Conservation (phyloP, 2,329 filamentous ascomycete genomes). For the Penicillium vulpinum region DNA sequence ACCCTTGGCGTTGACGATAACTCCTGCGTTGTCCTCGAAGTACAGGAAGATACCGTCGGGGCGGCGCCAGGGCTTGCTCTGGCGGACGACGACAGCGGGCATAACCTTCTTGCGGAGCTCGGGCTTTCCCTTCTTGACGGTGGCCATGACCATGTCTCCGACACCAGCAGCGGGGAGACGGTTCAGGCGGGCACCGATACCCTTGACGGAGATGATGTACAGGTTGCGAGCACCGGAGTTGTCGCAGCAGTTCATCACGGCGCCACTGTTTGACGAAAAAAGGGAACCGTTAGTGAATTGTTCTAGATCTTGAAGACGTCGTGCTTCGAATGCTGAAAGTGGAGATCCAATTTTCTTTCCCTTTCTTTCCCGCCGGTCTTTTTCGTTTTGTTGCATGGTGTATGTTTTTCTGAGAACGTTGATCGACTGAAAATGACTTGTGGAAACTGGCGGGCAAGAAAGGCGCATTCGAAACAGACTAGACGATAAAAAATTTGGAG, state of each 20-base stretch:
- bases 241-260: slow-evolving; percentile 99
- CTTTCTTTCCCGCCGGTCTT: slow-evolving; percentile 7
- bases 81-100: slow-evolving; percentile 97
- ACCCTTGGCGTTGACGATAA: slow-evolving; percentile 99
- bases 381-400: background rate
- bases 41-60: slow-evolving; percentile 98
- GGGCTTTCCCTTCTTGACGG: slow-evolving; percentile 99
- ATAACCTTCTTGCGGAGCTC: slow-evolving; percentile 99
- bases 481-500: slow-evolving; percentile 22
- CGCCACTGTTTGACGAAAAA: slow-evolving; percentile 65
- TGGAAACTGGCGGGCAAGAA: slow-evolving; percentile 10
- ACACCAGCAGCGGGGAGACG: slow-evolving; percentile 95
- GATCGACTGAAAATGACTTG: slow-evolving; percentile 15
- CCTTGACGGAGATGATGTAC: slow-evolving; percentile 99
- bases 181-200: slow-evolving; percentile 96
- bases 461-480: slow-evolving; percentile 10
- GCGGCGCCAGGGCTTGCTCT: slow-evolving; percentile 99
- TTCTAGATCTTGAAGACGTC: slow-evolving; percentile 21
- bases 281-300: slow-evolving; percentile 20
- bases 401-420: background rate
- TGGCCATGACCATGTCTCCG: slow-evolving; percentile 99
- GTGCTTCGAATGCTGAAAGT: slow-evolving; percentile 14
- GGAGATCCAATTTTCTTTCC: slow-evolving; percentile 3
- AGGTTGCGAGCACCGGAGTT: slow-evolving; percentile 98
- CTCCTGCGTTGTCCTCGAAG: slow-evolving; percentile 99